Conservation (phyloP, 78 protist genomes). For the Dictyostelium firmibasis region DNA sequence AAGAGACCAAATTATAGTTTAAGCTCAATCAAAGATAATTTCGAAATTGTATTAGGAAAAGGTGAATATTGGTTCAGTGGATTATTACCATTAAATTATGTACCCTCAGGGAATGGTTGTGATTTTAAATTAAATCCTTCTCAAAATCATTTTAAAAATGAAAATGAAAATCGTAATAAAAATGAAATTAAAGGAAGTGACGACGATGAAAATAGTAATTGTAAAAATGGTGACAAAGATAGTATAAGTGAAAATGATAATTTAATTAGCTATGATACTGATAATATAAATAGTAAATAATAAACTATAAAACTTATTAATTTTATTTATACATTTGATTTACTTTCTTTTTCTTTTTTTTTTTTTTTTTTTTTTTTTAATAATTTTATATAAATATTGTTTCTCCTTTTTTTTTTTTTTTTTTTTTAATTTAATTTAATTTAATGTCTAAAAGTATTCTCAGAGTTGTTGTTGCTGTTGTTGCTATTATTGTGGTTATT, state of each 20-base stretch:
- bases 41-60: slow-evolving; percentile 8
- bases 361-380: background rate
- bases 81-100: slow-evolving; percentile 3
- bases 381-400: no score
- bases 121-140: background rate
- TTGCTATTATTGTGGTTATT: background rate
- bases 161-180: background rate
- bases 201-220: background rate
- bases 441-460: background rate
- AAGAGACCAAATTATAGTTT: slow-evolving; percentile 31
- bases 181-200: background rate
- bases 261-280: background rate
- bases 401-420: background rate
- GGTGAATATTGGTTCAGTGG: slow-evolving; percentile 44
- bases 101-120: slow-evolving; percentile 29
- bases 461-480: background rate
- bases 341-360: background rate
- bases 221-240: background rate
- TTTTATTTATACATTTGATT: background rate
- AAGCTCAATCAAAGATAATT: slow-evolving; percentile 9
- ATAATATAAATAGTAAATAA: background rate
- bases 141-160: background rate
- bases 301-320: background rate
- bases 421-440: background rate
- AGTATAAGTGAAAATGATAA: background rate